Base-by-base conservation (phyloP, 768 basidiomycete species). In the Postia placenta region DNA sequence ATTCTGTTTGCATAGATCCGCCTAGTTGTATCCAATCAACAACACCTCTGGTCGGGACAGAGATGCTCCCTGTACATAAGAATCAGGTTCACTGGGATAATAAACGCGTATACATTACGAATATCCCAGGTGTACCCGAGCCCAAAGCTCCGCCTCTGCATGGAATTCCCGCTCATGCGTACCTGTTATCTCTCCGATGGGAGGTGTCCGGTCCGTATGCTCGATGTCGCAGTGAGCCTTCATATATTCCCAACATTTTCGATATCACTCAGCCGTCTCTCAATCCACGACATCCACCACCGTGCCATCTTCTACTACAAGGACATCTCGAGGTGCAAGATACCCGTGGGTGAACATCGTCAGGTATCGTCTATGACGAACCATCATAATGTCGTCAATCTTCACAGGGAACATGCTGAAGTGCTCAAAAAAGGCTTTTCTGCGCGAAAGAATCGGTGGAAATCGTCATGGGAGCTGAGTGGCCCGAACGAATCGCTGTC, bases 241-340 rank as follows among this genome's bases (percentile, higher is more conserved):
- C 15, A 45, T 48, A 40, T 48, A 46, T 41, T 64, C 60, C 60
- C 56, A 64, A 45, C 62, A 56, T 30, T 56, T 56, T 3, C 62
- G 63, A 25, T 53, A 52, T 62, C 63, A 63, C 3, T 57, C 62
- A 11, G 59, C 50, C 33, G 25, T 35, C 41, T 62, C 60, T 59
- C 62, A 64, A 43, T 64, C 63, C 36, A 64, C 42, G 24, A 64
- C 47, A 0, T 49, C 60, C 1, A 43, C 35, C 12, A 63, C 40
- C 2, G 30, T 36, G n/a, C 52, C 52, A 15, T 56, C 57, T 45
- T 45, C 30, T 15, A 7, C 20, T 2, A 61, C 45, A 9, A 63
- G 40, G 43, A 63, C 55, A 44, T 64, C 63, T 1, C 52, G 45
- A 4, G 51, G 52, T 12, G 49, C 48, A 28, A 64, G 49, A 39